These are phyloP conservation scores for Phytophthora capsici DNA, from an alignment of 352 stramenopile species.

Conservation along the genomic window DNA sequence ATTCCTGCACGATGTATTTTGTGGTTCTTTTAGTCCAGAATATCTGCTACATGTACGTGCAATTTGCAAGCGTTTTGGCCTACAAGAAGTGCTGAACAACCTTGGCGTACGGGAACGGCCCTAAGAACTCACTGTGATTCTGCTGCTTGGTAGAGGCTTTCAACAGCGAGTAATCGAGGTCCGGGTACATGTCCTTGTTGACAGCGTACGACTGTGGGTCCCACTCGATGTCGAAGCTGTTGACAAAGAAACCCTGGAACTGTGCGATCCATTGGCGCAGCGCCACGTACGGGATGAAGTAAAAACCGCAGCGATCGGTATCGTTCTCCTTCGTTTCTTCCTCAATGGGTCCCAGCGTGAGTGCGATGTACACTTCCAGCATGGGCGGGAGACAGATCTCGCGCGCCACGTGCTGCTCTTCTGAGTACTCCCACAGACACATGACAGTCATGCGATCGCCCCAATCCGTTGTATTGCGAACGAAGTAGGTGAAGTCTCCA, in stretches of 20 bases:
- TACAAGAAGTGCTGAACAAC: slow-evolving; percentile 57
- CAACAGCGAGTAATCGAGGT: slow-evolving; percentile 74
- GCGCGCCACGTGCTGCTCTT: slow-evolving; percentile 43
- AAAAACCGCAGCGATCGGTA: slow-evolving; percentile 80
- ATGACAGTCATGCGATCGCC: slow-evolving; percentile 85
- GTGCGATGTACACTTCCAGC: slow-evolving; percentile 73
- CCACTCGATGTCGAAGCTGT: slow-evolving; percentile 83
- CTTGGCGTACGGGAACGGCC: slow-evolving; percentile 74
- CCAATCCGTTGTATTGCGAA: slow-evolving; percentile 83
- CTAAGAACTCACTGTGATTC: slow-evolving; percentile 77
- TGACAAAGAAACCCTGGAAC: slow-evolving; percentile 85
- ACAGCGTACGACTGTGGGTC: slow-evolving; percentile 68
- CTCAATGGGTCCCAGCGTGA: slow-evolving; percentile 55
- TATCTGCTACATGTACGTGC: no score
- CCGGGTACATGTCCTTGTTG: slow-evolving; percentile 55
- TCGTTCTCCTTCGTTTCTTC: slow-evolving; percentile 77
- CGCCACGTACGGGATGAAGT: slow-evolving; percentile 85
- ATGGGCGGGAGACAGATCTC: slow-evolving; percentile 79
- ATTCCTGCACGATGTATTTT: no score
- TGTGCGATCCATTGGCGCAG: slow-evolving; percentile 79
- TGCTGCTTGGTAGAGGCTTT: slow-evolving; percentile 70
- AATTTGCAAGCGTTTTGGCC: not conserved
- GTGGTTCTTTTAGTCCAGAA: no score
- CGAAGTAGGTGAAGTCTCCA: slow-evolving; percentile 76
- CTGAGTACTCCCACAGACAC: slow-evolving; percentile 84